A percentile compares a stretch with the other conserved stretches of the same genome.
These are phyloP conservation scores for Starmera stellimalicola DNA, from an alignment of 1,139 yeast genomes.

Conservation along the genomic window DNA sequence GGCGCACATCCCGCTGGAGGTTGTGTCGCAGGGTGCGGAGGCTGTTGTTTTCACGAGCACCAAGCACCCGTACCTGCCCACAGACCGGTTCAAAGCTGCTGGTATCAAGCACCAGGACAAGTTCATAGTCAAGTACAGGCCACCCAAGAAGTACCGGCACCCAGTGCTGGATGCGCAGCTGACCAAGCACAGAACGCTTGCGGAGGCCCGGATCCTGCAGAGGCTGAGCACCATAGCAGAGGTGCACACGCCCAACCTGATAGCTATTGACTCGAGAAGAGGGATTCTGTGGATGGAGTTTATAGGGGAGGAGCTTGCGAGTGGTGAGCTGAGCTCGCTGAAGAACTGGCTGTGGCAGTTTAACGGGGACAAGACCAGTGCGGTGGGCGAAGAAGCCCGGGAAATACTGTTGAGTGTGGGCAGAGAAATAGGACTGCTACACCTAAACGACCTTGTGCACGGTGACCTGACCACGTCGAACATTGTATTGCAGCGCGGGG, in stretches of 20 bases:
- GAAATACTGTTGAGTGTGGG: conserved; percentile 50
- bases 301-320: conserved; percentile 41
- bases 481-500: conserved; percentile 40
- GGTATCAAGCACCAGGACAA: conserved; percentile 19
- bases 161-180: conserved; percentile 68
- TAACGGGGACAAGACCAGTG: conserved; percentile 28
- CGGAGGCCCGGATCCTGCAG: conserved; percentile 74
- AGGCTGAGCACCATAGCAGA: conserved; percentile 43
- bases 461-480: conserved; percentile 95
- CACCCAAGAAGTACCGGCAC: conserved; percentile 84
- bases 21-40: conserved; percentile 92
- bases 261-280: conserved; percentile 62
- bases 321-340: conserved; percentile 43
- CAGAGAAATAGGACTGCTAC: conserved; percentile 58
- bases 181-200: conserved; percentile 71
- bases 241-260: conserved; percentile 57
- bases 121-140: conserved; percentile 76
- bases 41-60: conserved; percentile 66
- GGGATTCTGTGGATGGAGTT: conserved; percentile 90
- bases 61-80: conserved; percentile 57
- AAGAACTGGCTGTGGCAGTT: conserved; percentile 66
- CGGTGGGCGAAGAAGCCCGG: conserved; percentile 30
- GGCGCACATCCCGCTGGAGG: conserved; percentile 37
- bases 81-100: conserved; percentile 11
- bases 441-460: conserved; percentile 72